Evolutionary conservation across 768 basidiomycete species (phyloP), one percentile per base, ranked within the genome.

Genomic region (Hygrophorus pudorinus): DNA sequence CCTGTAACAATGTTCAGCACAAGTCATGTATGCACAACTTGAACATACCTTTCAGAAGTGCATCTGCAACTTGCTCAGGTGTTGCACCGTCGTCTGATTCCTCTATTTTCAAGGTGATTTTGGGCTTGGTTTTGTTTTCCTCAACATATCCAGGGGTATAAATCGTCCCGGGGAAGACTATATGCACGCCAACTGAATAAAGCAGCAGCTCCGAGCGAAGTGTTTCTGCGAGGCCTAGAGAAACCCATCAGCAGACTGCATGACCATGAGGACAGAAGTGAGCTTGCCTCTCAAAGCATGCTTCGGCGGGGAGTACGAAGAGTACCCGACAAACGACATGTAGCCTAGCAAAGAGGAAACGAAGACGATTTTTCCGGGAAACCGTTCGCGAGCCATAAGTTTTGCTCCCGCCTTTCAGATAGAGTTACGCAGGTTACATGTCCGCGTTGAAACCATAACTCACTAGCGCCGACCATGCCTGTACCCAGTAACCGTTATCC

Each of bases 91-190:
- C 63, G 56, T 85, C 85, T 0, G 63, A 58, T 38, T 78, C 82
- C 52, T 88, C 85, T 32, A 88, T 75, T 53, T 78, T 76, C 38
- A 73, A 70, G 9, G 78, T 79, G 48, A 86, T 65, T 21, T 66
- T 66, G 2, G 85, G 85, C 52, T 88, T 87, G 12, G 65, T 66
- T 51, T 67, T 70, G 54, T 79, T 74, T 56, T 87, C 85, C 41
- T 70, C 65, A 20, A 73, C 72, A 43, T 68, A 78, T 0, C 85
- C 83, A 0, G 83, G 79, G 1, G 71, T 71, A 47, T 65, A 68
- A 53, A 88, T 87, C 3, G 81, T 84, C 1, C 66, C 70, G 2
- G 85, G 83, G 61, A 81, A 75, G 60, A 72, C 81, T 39, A 83
- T 70, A 51, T 85, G 82, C 11, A 83, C 71, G 34, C 62, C 60